Evolutionary conservation across 208 protist genomes (phyloP).

Genomic region (Borovskyia barvae): DNA sequence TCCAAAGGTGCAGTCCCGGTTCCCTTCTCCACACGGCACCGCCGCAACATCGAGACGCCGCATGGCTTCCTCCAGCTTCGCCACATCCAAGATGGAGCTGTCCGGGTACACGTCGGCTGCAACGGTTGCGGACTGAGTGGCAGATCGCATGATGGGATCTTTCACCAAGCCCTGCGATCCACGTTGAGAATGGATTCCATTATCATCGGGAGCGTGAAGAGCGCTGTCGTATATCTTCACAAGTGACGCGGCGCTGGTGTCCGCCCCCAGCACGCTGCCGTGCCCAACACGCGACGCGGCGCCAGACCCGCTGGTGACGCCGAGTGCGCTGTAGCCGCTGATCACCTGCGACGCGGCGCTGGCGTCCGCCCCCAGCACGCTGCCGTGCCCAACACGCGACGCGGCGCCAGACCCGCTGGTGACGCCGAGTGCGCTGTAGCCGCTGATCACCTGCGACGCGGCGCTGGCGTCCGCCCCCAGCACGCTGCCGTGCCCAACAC

Average conservation of each 20-base stretch:
- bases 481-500: constrained; percentile 18
- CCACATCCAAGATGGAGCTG: not conserved
- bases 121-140: too few species aligned
- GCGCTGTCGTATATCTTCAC: too few species aligned
- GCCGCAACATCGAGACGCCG: not conserved
- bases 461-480: not conserved
- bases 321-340: constrained; percentile 5
- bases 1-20: constrained; percentile 19
- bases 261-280: constrained; percentile 9
- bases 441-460: not conserved
- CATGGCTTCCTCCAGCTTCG: constrained; percentile 3
- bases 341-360: constrained; percentile 2
- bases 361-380: constrained; percentile 3
- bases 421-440: not conserved
- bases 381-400: constrained; percentile 10
- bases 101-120: too few species aligned
- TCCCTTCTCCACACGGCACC: constrained; percentile 4
- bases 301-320: not conserved
- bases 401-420: not conserved
- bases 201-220: too few species aligned
- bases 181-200: too few species aligned
- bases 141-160: too few species aligned
- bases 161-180: too few species aligned
- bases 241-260: not conserved
- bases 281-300: constrained; percentile 1